Evolutionary conservation across 495 filamentous ascomycete genomes (phyloP), one percentile per base, ranked within the genome.

Genomic region (Pyrenopolyporus hunteri): DNA sequence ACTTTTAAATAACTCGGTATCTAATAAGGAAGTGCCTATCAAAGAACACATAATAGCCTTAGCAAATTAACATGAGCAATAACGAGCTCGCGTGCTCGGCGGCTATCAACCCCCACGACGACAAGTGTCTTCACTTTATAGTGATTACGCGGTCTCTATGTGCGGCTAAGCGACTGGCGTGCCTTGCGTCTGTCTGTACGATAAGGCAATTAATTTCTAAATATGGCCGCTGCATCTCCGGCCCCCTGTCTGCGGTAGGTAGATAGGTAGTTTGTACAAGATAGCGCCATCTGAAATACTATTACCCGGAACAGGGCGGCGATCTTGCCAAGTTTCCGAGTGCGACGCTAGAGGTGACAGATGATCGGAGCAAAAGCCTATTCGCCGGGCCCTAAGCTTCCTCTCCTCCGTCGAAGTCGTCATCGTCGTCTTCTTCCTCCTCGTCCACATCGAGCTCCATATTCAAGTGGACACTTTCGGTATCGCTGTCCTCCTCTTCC

Each of bases 401-500:
- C 71, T 73, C 48, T 70, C 65, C 61, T 69, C 73, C 68, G 29
- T 73, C 64, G 16, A 59, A 47, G 9, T 72, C 68, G 3, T 64
- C 63, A 0, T 69, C 69, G 2, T 62, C 67, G 0, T 68, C 67
- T 6, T 71, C 69, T 22, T 71, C 70, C 1, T 68, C 67, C 5
- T 71, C 69, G 26, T 71, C 70, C 1, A 64, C 53, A 32, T 73
- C 71, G 1, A 75, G 63, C n/a, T 74, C 73, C 70, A 75, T 74
- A 14, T 74, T 68, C 17, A 78, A 64, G 50, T 78, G 75, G 13
- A 76, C 72, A 48, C 74, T 77, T 40, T 72, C 74, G 25, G 74
- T 59, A 39, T 74, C 73, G 40, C 66, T 70, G 1, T 69, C 57
- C 19, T 25, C 33, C 2, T 44, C 60, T 35, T 35, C 28, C 6